Conservation (phyloP, 2,329 filamentous ascomycete species). For the Beauveria australis region DNA sequence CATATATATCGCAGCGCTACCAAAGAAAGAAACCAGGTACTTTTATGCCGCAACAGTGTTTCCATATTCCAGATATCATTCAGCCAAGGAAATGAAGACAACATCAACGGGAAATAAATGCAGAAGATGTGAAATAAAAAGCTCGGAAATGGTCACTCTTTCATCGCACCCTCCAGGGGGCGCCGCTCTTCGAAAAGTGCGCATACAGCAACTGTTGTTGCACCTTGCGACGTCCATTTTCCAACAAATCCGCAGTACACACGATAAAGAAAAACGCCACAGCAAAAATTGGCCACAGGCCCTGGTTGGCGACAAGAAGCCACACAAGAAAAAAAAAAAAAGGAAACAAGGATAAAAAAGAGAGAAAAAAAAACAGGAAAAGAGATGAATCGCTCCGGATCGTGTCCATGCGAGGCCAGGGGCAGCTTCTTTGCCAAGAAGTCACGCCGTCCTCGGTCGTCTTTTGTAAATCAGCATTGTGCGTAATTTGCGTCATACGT, state of each 20-base stretch:
- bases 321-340: too few relatives aligned
- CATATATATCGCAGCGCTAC: neutral
- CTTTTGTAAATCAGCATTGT: constrained; percentile 18
- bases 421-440: constrained; percentile 23
- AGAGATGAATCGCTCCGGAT: constrained; percentile 1
- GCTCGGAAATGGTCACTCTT: neutral
- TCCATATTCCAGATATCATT: neutral
- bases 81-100: neutral
- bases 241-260: neutral
- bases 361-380: neutral
- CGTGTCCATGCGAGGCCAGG: constrained; percentile 30
- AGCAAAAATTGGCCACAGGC: neutral
- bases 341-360: neutral
- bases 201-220: neutral
- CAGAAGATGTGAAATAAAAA: neutral
- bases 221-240: neutral
- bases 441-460: constrained; percentile 41
- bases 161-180: neutral
- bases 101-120: neutral
- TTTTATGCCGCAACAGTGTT: neutral
- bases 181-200: neutral
- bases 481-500: constrained; percentile 6
- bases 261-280: too few relatives aligned
- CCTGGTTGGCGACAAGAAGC: neutral
- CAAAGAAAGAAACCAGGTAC: neutral